Evolutionary conservation across 129 eudicot species (phyloP), one percentile per base, ranked within the genome.

Genomic region (Silybum marianum): DNA sequence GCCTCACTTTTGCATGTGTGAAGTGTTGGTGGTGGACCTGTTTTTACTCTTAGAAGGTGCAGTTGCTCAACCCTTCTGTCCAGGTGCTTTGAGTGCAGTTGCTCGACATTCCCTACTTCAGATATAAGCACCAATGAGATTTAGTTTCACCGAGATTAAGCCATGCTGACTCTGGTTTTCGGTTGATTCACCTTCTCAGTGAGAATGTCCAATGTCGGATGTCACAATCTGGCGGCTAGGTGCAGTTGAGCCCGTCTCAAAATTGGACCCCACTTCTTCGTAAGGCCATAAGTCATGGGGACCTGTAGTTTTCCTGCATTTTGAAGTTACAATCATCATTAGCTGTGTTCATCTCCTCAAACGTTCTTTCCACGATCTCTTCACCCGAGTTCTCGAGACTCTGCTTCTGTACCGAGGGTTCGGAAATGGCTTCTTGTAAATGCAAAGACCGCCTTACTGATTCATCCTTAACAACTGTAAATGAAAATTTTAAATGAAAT

Each of bases 11-110:
- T 87, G 28, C 62, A 72, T 74, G 2, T 84, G 78, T 26, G 83
- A 87, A n/a, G 84, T 87, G 38, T 69, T 76, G 86, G 80, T 48
- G 6, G 75, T 24, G 90, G 90, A 39, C 88, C 38, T 32, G 7
- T 32, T 32, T 32, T 32, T 1, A 32, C 38, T 1, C 6, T 32
- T 32, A 38, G 77, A 51, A 84, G 90, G 76, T 26, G 25, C 51
- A 69, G 86, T 4, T 86, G 89, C 81, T 82, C 84, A 2, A 28
- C 58, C n/a, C n/a, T n/a, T n/a, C n/a, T n/a, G n/a, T n/a, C n/a
- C n/a, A n/a, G n/a, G 38, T 22, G 74, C 4, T 82, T 86, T 11
- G 30, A 75, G 79, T 86, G 81, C 25, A 42, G 70, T 78, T 75
- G 80, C 11, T 78, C 89, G 58, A 86, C 84, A 48, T 82, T 54